Evolutionary conservation across 768 basidiomycete genomes (phyloP), one percentile per base, ranked within the genome.

Genomic region (Hericium coralloides): DNA sequence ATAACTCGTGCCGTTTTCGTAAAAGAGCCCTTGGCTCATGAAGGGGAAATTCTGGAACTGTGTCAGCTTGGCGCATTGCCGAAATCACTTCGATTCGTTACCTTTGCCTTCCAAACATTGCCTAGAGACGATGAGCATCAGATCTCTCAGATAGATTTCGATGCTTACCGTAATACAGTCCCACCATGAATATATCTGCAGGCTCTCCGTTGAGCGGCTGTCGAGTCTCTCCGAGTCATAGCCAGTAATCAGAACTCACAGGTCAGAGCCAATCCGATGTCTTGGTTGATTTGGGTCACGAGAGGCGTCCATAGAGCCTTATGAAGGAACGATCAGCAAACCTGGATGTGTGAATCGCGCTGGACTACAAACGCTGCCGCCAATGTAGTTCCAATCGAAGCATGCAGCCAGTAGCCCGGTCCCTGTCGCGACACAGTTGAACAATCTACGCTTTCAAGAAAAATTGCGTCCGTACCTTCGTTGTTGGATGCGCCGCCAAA

Each of bases 401-500:
- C 66, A 66, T 51, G 64, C 56, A 15, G 67, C 63, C 31, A 69
- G 57, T 31, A 69, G 58, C 54, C 66, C 57, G 59, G 56, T 55
- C 38, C 58, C 56, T 56, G 23, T 31, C 31, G 31, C 10, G 8
- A 31, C 8, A 6, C 7, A 31, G 31, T 31, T 31, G 31, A 31
- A 31, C 31, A 9, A 9, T 8, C 31, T 9, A 9, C 31, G 38
- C 23, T 18, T 31, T 31, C 39, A 23, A 49, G n/a, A 43, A n/a
- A n/a, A 39, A 55, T n/a, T 47, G 58, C 53, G 39, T 55, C 51
- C 60, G 67, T 61, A 31, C 72, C 73, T 59, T 73, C 73, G 64
- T 73, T 73, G 58, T 69, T 70, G 51, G 64, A 63, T 26, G 68
- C 67, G 38, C 73, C 71, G 26, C 73, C 73, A 55, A 74, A 74